These are phyloP conservation scores for Pseudocohnilembus persalinus DNA, from an alignment of 169 alveolate genomes.

Conservation along the genomic window DNA sequence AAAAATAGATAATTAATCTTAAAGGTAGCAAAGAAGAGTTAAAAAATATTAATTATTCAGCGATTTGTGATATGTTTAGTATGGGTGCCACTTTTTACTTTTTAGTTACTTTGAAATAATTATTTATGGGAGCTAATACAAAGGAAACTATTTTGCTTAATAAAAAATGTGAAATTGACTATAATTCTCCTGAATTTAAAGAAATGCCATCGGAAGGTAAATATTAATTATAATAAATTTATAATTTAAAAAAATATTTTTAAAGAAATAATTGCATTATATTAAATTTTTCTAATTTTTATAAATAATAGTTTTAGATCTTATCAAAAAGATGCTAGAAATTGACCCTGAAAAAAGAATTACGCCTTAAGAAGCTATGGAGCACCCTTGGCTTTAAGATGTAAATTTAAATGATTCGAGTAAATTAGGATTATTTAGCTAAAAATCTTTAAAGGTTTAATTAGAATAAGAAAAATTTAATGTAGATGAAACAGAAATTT, in stretches of 20 bases:
- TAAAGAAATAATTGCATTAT: not conserved
- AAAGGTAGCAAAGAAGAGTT: not conserved
- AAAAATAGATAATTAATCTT: not conserved
- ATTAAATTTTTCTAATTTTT: not conserved
- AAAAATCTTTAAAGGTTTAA: too few species aligned
- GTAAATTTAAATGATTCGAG: not conserved
- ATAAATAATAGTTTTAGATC: constrained; percentile 13
- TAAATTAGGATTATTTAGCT: too few species aligned
- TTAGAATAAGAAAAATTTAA: not conserved
- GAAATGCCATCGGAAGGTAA: constrained; percentile 7
- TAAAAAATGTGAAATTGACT: constrained; percentile 22
- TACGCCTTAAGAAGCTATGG: constrained; percentile 53
- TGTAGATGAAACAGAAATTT: not conserved
- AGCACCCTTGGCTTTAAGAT: constrained; percentile 39
- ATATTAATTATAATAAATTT: too few species aligned
- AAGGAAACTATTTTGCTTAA: constrained; percentile 15
- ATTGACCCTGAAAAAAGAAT: constrained; percentile 64
- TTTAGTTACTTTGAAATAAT: constrained; percentile 9
- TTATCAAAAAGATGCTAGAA: constrained; percentile 56
- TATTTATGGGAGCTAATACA: constrained; percentile 12
- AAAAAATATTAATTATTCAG: not conserved
- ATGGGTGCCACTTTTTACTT: constrained; percentile 14
- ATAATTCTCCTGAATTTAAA: constrained; percentile 6
- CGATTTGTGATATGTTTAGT: constrained; percentile 15
- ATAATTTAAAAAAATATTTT: not conserved